phyloP scores from a whole-genome alignment of 805 yeast genomes.

The Barnettozyma sp. region DNA sequence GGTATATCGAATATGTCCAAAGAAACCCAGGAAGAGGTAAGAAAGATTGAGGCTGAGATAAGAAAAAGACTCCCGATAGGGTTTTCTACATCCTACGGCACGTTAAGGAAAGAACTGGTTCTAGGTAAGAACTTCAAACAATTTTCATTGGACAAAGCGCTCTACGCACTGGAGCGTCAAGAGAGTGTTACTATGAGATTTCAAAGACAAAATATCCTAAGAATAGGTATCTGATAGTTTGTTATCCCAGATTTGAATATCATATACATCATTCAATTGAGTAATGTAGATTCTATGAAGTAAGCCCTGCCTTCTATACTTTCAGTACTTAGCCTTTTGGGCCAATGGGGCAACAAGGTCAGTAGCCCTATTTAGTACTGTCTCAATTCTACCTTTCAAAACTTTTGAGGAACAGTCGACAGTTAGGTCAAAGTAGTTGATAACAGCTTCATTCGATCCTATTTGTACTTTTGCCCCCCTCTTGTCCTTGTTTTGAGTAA shows the following conservation, averaged over 20 bases:
- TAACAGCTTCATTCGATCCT: constrained; percentile 67
- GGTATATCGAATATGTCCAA: constrained; percentile 45
- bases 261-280: neutral
- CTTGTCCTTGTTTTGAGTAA: constrained; percentile 35
- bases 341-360: constrained; percentile 81
- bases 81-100: constrained; percentile 86
- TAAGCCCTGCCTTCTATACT: too few species aligned
- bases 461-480: constrained; percentile 55
- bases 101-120: constrained; percentile 77
- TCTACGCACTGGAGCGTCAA: constrained; percentile 73
- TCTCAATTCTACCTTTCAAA: constrained; percentile 74
- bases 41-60: constrained; percentile 74
- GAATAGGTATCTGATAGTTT: constrained; percentile 28
- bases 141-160: constrained; percentile 75
- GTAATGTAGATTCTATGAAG: neutral
- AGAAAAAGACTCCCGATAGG: constrained; percentile 92
- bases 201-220: constrained; percentile 74
- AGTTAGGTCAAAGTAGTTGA: constrained; percentile 55
- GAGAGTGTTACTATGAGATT: constrained; percentile 84
- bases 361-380: constrained; percentile 69
- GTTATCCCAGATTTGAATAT: neutral
- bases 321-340: constrained; percentile 24
- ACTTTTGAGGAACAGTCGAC: constrained; percentile 74
- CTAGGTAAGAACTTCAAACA: constrained; percentile 54
- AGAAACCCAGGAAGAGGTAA: constrained; percentile 63